Base-by-base conservation (phyloP, 202 grass and related monocot genomes). In the Brachypodium distachyon region DNA sequence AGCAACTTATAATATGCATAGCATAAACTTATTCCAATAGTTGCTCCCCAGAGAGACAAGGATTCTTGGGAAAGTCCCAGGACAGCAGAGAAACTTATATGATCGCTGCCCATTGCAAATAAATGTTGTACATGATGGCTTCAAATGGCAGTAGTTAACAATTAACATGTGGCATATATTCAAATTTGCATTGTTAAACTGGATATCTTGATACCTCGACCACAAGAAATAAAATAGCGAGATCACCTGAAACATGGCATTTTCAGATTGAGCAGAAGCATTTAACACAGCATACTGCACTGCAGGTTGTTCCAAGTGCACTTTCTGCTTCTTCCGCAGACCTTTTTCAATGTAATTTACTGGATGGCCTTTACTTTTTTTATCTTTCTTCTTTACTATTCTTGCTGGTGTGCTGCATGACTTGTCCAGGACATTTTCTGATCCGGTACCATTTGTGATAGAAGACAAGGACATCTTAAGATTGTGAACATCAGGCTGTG, bases 341-440 rank as follows among this genome's bases (percentile, higher is more conserved):
- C 82, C 82, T 62, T 92, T 92, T 38, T 89, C 90, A 27, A 86
- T 83, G 62, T 62, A 88, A 58, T 87, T 88, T 79, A 82, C 75
- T 23, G 75, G 66, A 36, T 83, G 78, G 12, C 34, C 69, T 77
- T 86, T 92, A 34, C 49, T 83, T 81, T 91, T 91, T 18, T 76
- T 81, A n/a, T 61, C 74, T 50, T 91, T 87, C 81, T 52, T 86
- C 50, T 82, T 90, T 27, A 14, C 37, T 19, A 61, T 23, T 77
- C 72, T 73, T 80, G 38, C 46, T 70, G 25, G 76, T 79, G 70
- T 56, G 1, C 69, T 79, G 36, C 81, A 84, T 61, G 85, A 76
- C 74, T 48, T 84, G 22, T 88, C 84, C 72, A 81, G 14, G 7
- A 66, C 34, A 37, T 72, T 77, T 84, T 76, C 48, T 79, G 58